Conservation (phyloP, 192 early-diverging fungal species). For the Rhizophagus sp. region DNA sequence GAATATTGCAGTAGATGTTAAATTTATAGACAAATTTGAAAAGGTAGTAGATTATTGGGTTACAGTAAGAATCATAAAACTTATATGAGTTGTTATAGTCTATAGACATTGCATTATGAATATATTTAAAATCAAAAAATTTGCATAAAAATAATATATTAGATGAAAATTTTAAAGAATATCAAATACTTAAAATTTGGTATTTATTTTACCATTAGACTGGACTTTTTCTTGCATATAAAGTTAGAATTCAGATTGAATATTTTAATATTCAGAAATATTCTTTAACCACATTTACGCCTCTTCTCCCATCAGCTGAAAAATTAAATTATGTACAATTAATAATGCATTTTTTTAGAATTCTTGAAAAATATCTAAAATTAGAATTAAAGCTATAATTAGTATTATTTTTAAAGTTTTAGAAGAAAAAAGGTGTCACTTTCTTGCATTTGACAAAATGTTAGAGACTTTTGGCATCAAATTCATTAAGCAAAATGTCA, state of each 20-base stretch:
- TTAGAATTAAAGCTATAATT: neutral
- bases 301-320: neutral
- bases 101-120: neutral
- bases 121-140: neutral
- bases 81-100: neutral
- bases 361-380: neutral
- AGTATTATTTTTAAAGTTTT: neutral
- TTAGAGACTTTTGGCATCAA: neutral
- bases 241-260: neutral
- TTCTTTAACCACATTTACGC: neutral
- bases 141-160: neutral
- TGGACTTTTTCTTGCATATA: neutral
- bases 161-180: constrained; percentile 6
- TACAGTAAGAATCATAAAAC: neutral
- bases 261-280: neutral
- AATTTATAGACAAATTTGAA: constrained; percentile 17
- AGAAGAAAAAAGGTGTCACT: neutral
- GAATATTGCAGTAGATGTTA: neutral
- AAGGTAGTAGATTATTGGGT: neutral
- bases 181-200: constrained; percentile 2
- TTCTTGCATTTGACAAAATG: neutral
- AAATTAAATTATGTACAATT: constrained; percentile 5
- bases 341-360: neutral
- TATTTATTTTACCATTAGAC: neutral
- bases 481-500: too few relatives aligned